Evolutionary conservation across 2,329 filamentous ascomycete species (phyloP), one percentile per base, ranked within the genome.

Genomic region (Cryphonectria radicalis): DNA sequence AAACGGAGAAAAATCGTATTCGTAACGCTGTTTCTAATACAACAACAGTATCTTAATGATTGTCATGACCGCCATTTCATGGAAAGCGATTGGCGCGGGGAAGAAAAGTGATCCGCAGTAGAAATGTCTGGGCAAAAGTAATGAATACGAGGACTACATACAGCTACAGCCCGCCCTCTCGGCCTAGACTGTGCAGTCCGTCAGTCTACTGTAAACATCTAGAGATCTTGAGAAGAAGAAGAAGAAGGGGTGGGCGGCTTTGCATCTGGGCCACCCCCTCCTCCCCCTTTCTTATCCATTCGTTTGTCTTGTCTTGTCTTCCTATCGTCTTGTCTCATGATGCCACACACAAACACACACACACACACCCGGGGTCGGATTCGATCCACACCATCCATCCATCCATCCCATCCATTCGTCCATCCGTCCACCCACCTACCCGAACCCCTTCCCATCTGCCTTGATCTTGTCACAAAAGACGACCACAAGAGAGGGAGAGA

Each of bases 281-380:
- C 64, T 32, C 46, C 35, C 28, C 46, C 19, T 50, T 50, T 50
- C 46, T n/a, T 11, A n/a, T n/a, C 19, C 46, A n/a, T 50, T 50
- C 19, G 22, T 50, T 50, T n/a, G 22, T n/a, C 22, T n/a, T 19
- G 43, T 46, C 43, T 46, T 50, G 46, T n/a, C 46, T 32, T 28
- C 65, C 22, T 66, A 14, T 13, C 32, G 37, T 40, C 28, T 13
- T 55, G 67, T 69, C 67, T 69, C 67, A 69, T 55, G 67, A 69
- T 43, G 60, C 35, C 59, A 60, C 60, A 40, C 55, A 25, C 32
- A 32, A 1, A 32, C 32, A 32, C 32, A 32, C 32, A 32, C 32
- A 32, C 32, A 4, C 32, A 3, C 32, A 7, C 46, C 46, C 22
- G 22, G 11, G 53, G 14, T 53, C 65, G 40, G 65, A 35, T 28